Evolutionary conservation across 2,329 filamentous ascomycete genomes (phyloP), one percentile per base, ranked within the genome.

Genomic region (Colletotrichum paranaense): DNA sequence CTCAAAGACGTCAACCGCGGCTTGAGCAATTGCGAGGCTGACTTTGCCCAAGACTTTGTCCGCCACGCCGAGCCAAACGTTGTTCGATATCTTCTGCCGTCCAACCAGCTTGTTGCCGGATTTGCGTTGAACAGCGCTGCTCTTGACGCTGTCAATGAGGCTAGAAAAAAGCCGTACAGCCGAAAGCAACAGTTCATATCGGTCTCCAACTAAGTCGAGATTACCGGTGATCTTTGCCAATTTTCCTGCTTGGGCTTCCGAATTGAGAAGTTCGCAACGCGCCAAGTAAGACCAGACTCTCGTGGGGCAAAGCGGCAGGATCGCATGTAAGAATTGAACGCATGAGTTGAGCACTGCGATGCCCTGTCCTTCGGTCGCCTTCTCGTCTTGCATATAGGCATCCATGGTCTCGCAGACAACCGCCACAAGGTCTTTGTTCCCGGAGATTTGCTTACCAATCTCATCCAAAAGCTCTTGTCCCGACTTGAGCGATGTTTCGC

Each of bases 221-320:
- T 91, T 92, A n/a, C 94, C 94, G 3, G 97, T 90, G 64, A 98
- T 92, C 62, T 91, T 91, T 52, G 92, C 90, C 74, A 99, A 88
- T 74, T 93, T 92, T 12, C 95, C 94, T 16, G 92, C 92, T 75
- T 92, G 92, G 11, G 94, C 92, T 76, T 95, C 92, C 6, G 92
- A 90, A 76, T 93, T 93, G 58, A 99, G 87, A 22, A 99, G 86
- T 75, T 92, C 91, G 80, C 94, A 97, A 70, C 94, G 91, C 4
- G 92, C 91, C 78, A 99, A 88, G 80, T 96, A 94, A 4, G 96
- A 95, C 95, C 97, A 98, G 6, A 98, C 92, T 73, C 95, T 89
- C 69, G 93, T 93, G 0, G 97, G 96, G 64, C 93, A 90, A n/a
- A 89, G 93, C 77, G 88, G 87, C 30, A 97, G 82, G 22, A 97